Evolutionary conservation across 768 basidiomycete species (phyloP).

Genomic region (Macrolepiota albuminosa): DNA sequence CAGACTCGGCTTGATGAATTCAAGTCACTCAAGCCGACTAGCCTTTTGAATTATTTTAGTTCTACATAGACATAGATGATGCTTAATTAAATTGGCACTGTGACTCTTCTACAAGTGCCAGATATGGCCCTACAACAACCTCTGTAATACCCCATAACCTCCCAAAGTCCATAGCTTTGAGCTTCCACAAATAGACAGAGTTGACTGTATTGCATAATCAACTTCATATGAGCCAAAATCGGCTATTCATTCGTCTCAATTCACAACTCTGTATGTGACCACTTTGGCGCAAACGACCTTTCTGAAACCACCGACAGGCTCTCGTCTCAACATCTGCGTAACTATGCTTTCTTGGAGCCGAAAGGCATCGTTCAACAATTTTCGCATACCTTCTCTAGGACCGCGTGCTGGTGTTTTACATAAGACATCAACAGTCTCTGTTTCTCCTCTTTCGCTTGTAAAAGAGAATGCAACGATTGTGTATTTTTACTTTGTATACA

Average conservation of each 20-base stretch:
- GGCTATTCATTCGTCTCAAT: neutral
- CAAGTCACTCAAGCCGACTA: too few species aligned
- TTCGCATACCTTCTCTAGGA: neutral
- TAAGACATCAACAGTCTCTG: too few species aligned
- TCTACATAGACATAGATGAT: too few species aligned
- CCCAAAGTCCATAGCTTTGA: too few species aligned
- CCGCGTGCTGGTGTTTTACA: neutral
- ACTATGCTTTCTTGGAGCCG: neutral
- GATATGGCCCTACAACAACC: too few species aligned
- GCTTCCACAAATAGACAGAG: too few species aligned
- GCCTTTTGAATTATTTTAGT: too few species aligned
- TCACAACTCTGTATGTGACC: neutral
- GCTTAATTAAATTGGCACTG: too few species aligned
- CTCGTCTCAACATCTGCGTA: neutral
- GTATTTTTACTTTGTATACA: neutral
- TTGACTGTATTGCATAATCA: conserved; percentile 12
- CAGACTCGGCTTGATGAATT: too few species aligned
- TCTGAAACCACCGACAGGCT: neutral
- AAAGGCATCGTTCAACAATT: neutral
- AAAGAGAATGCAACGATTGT: neutral
- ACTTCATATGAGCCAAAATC: neutral
- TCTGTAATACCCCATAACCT: too few species aligned
- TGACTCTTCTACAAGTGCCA: too few species aligned
- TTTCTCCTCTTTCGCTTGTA: too few species aligned
- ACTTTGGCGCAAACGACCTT: neutral